Evolutionary conservation across 257 asterid genomes (phyloP).

Genomic region (Apocynum venetum): DNA sequence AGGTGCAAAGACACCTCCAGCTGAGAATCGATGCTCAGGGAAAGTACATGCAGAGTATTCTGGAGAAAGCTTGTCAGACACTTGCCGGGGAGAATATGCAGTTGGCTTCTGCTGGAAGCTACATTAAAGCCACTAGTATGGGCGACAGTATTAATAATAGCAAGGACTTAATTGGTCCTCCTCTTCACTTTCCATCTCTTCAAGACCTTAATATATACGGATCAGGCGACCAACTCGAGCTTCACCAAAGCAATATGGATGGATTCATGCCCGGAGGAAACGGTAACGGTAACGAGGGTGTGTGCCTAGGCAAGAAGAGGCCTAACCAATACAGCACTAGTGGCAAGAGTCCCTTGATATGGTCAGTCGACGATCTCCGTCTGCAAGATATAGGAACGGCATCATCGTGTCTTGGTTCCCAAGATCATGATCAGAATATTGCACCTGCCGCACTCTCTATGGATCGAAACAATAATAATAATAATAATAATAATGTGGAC

Average conservation of each 20-base stretch:
- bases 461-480: conserved; percentile 23
- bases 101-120: conserved; percentile 32
- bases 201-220: conserved; percentile 90
- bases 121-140: conserved; percentile 23
- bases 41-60: conserved; percentile 91
- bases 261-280: conserved; percentile 26
- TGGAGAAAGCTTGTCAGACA: conserved; percentile 95
- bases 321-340: conserved; percentile 40
- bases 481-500: not conserved
- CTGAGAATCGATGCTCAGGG: conserved; percentile 97
- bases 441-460: conserved; percentile 26
- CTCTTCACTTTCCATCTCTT: conserved; percentile 57
- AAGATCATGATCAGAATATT: conserved; percentile 16
- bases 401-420: conserved; percentile 27
- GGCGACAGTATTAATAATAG: conserved; percentile 31
- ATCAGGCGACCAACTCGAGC: conserved; percentile 37
- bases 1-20: conserved; percentile 98
- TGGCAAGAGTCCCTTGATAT: conserved; percentile 55
- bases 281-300: conserved; percentile 15
- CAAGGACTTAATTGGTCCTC: conserved; percentile 33
- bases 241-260: conserved; percentile 38
- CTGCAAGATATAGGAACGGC: conserved; percentile 53
- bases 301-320: conserved; percentile 53
- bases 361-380: conserved; percentile 60
- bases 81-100: conserved; percentile 64